Evolutionary conservation across 345 rosid genomes (phyloP), one percentile per base, ranked within the genome.

Genomic region (Rhizophora apiculata): DNA sequence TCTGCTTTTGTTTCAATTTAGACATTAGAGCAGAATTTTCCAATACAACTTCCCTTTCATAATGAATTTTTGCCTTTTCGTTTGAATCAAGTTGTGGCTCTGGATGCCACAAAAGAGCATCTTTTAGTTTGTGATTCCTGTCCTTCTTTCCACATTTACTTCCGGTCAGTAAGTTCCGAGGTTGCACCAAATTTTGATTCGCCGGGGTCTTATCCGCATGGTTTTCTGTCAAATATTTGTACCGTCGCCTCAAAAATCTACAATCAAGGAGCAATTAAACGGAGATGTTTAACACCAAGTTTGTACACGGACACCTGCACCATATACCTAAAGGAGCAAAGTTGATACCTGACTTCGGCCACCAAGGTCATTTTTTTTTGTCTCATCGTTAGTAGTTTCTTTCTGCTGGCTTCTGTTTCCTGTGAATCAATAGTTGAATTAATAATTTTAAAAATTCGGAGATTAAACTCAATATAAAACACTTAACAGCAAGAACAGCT

Each of bases 261-360:
- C 56, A 65, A 4, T 57, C 68, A 53, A 72, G 68, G 62, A 3
- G 62, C 8, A 63, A 46, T 30, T 64, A 69, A 27, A 31, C 22
- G 27, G 6, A 32, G 56, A 34, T 24, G 24, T 24, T 26, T 16
- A 29, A 34, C 58, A 1, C 22, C 36, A 68, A 62, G 54, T 54
- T 2, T 20, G 58, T 22, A 37, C 63, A 58, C 29, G 56, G 34
- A 31, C 19, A 16, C 18, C 13, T 68, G 37, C 19, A 16, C 11
- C 13, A 71, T 66, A 64, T 46, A 65, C 8, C 39, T 6, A 34
- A 72, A 55, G 66, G 61, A 46, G 10, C 7, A 62, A 75, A 54
- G 59, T 34, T 46, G 39, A 76, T 88, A 94, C 99, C 86, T 74
- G 66, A 95, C 92, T 92, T 95, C 96, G 60, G 86, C 89, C 37